These are phyloP conservation scores for Adansonia digitata DNA, from an alignment of 345 rosid species.

Conservation along the genomic window DNA sequence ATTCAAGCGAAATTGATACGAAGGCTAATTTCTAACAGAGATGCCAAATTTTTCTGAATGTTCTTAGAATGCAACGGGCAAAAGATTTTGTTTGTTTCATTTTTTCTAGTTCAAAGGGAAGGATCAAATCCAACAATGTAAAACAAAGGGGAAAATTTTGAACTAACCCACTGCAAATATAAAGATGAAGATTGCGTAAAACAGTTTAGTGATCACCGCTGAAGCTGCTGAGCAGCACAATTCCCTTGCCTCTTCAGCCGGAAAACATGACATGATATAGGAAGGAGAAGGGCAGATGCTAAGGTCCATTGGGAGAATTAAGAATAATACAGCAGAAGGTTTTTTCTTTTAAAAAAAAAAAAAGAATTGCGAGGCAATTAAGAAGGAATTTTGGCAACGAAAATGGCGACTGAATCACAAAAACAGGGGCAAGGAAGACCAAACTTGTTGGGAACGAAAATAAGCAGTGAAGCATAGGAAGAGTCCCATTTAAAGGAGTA, in stretches of 20 bases:
- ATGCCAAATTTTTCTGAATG: background rate
- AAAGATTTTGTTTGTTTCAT: background rate
- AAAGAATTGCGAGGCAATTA: background rate
- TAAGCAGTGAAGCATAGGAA: background rate
- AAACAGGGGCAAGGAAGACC: background rate
- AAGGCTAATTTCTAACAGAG: background rate
- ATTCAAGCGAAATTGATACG: background rate
- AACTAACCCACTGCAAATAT: slow-evolving; percentile 32
- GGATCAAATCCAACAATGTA: background rate
- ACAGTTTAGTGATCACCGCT: slow-evolving; percentile 6
- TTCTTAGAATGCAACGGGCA: background rate
- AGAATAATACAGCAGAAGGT: no score
- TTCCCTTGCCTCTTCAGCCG: slow-evolving; percentile 3
- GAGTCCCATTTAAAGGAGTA: background rate
- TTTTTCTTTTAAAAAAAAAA: background rate
- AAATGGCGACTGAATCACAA: background rate
- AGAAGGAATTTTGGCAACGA: background rate
- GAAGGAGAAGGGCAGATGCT: background rate
- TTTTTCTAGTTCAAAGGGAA: background rate
- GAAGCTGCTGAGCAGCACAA: slow-evolving; percentile 14
- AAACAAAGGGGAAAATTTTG: background rate
- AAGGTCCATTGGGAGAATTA: background rate
- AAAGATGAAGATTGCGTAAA: slow-evolving; percentile 14
- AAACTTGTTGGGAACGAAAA: no score
- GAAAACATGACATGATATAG: background rate